Base-by-base conservation (phyloP, 2,329 filamentous ascomycete genomes). In the Fusarium austroafricanum region DNA sequence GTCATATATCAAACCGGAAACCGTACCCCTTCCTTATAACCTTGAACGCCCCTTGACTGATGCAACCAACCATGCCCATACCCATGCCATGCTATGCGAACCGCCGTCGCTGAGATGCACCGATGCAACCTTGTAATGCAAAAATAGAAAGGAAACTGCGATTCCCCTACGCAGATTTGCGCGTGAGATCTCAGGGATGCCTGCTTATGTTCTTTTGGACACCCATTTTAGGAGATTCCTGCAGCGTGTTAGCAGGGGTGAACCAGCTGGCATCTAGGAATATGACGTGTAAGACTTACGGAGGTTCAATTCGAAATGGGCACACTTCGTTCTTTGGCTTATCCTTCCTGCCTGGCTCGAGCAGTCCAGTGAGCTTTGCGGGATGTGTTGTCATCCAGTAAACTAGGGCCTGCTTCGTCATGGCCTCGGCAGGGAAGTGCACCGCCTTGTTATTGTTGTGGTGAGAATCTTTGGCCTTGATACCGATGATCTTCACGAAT, bases 261-360 rank as follows among this genome's bases (percentile, higher is more conserved):
- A 49, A 52, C 51, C 28, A 55, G 38, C 45, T 66, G 43, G 42
- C 55, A 57, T 47, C 42, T 50, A 40, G 35, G 38, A 45, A 70
- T 57, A 37, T 51, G 55, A 67, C 61, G 39, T 68, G 62, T 57
- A 66, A 65, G 52, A 70, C 70, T 71, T 70, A 74, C 67, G 65
- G 53, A 61, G 74, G 74, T 63, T 72, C 61, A 49, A 56, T 68
- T 50, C 74, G 70, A 55, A 73, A 70, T 35, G 69, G 71, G 53
- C 71, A 73, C 35, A 70, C 57, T 39, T 75, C 68, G 18, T 57
- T 55, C 38, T 67, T 62, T 43, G 73, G 68, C 26, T 54, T 70
- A 52, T 75, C 70, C 18, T 72, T 68, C 28, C 54, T 67, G 49
- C 67, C 75, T 21, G 66, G 62, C 45, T 72, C 60, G 23, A 76